These are phyloP conservation scores for Alliaria petiolata DNA, from an alignment of 345 rosid genomes.

Conservation along the genomic window DNA sequence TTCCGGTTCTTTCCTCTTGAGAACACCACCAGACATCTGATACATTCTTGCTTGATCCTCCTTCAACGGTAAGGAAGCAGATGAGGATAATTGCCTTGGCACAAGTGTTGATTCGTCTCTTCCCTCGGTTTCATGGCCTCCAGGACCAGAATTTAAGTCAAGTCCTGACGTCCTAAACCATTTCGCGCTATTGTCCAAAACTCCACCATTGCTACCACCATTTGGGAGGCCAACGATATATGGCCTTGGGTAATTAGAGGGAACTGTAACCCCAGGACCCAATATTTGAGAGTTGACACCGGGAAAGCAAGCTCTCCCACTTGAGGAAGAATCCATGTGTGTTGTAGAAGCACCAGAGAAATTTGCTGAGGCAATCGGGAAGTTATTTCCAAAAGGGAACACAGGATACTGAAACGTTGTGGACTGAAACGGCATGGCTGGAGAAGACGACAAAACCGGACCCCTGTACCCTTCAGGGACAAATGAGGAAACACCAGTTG, in stretches of 20 bases:
- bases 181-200: slow-evolving; percentile 47
- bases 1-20: slow-evolving; percentile 87
- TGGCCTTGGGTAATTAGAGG: slow-evolving; percentile 57
- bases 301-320: slow-evolving; percentile 62
- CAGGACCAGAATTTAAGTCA: slow-evolving; percentile 87
- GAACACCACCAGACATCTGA: slow-evolving; percentile 54
- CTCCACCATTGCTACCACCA: slow-evolving; percentile 35
- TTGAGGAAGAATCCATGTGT: slow-evolving; percentile 59
- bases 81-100: slow-evolving; percentile 47
- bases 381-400: slow-evolving; percentile 54
- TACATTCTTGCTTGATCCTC: slow-evolving; percentile 78
- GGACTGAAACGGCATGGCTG: slow-evolving; percentile 79
- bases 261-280: slow-evolving; percentile 47
- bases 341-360: slow-evolving; percentile 63
- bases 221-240: slow-evolving; percentile 58
- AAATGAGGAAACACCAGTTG: slow-evolving; percentile 48
- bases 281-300: slow-evolving; percentile 55
- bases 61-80: slow-evolving; percentile 45
- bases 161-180: slow-evolving; percentile 69
- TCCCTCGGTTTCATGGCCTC: slow-evolving; percentile 55
- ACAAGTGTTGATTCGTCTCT: slow-evolving; percentile 59
- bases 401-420: slow-evolving; percentile 63
- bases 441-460: slow-evolving; percentile 66
- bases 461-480: slow-evolving; percentile 57
- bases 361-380: slow-evolving; percentile 53